Evolutionary conservation across 352 stramenopile genomes (phyloP).

Genomic region (Thalassiosira livingstoniorum): DNA sequence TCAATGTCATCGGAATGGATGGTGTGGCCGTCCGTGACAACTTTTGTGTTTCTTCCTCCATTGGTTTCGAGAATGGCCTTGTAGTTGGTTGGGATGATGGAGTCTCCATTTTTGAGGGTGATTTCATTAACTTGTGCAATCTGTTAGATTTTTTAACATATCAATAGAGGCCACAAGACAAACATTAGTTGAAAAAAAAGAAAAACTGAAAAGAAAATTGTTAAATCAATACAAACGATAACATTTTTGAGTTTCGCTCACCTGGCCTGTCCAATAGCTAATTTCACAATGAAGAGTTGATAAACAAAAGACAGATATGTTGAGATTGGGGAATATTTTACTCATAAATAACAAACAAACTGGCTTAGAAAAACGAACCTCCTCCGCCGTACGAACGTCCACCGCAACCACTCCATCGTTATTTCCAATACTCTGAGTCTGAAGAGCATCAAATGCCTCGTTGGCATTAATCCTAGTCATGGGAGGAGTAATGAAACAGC

Average conservation of each 20-base stretch:
- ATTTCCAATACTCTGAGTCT: not conserved
- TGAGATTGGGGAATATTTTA: not conserved
- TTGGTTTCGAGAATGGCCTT: not conserved
- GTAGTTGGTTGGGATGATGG: not conserved
- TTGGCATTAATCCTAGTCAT: not conserved
- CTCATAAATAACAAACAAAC: not conserved
- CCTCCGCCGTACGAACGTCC: not conserved
- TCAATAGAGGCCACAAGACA: too few relatives aligned
- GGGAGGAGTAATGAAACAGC: not conserved
- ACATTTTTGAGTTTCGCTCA: too few relatives aligned
- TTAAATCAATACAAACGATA: too few relatives aligned
- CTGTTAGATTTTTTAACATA: too few relatives aligned
- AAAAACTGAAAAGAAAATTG: too few relatives aligned
- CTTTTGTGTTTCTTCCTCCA: not conserved
- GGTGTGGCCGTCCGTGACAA: not conserved
- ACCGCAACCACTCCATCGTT: not conserved
- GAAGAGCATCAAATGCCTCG: not conserved
- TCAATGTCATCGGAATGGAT: not conserved
- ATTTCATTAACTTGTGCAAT: not conserved
- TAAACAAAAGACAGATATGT: not conserved
- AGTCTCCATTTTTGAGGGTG: not conserved
- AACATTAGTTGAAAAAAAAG: too few relatives aligned
- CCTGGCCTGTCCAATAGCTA: not conserved
- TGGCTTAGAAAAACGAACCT: not conserved
- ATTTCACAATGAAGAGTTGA: not conserved